Conservation (phyloP, 306 rosid species). For the Myrica gale region DNA sequence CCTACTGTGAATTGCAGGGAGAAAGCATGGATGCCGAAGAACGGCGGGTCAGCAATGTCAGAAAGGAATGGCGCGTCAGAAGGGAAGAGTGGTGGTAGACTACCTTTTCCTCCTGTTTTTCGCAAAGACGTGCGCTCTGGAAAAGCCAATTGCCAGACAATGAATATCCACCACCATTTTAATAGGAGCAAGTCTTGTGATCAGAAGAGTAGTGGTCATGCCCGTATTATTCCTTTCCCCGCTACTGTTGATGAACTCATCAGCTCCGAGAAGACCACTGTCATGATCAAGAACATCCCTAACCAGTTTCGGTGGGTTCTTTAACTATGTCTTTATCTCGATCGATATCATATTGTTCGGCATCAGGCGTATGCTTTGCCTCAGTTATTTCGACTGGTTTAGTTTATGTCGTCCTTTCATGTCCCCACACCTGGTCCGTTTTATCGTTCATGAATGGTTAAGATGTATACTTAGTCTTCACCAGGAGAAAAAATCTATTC, state of each 20-base stretch:
- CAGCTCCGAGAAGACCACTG: conserved; percentile 10
- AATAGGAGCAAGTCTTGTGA: neutral
- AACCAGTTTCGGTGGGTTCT: conserved; percentile 21
- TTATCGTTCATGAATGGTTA: too few species aligned
- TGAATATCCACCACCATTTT: neutral
- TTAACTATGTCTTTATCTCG: neutral
- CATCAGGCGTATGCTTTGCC: too few species aligned
- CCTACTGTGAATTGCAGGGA: neutral
- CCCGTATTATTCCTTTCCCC: conserved; percentile 13
- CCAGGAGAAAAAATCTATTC: neutral
- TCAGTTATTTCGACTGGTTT: neutral
- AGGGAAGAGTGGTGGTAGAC: neutral
- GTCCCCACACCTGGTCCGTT: neutral
- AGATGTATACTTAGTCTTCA: neutral
- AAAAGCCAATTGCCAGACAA: neutral
- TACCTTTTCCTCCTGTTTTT: neutral
- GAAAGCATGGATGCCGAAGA: neutral
- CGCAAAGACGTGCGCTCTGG: neutral
- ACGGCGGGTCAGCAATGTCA: neutral
- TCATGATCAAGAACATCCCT: conserved; percentile 34
- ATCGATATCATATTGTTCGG: neutral
- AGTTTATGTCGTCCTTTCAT: neutral
- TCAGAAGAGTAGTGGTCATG: too few species aligned
- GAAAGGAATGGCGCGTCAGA: neutral
- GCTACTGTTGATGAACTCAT: neutral